These are phyloP conservation scores for Phytophthora ohioensis DNA, from an alignment of 352 stramenopile genomes.

Conservation along the genomic window DNA sequence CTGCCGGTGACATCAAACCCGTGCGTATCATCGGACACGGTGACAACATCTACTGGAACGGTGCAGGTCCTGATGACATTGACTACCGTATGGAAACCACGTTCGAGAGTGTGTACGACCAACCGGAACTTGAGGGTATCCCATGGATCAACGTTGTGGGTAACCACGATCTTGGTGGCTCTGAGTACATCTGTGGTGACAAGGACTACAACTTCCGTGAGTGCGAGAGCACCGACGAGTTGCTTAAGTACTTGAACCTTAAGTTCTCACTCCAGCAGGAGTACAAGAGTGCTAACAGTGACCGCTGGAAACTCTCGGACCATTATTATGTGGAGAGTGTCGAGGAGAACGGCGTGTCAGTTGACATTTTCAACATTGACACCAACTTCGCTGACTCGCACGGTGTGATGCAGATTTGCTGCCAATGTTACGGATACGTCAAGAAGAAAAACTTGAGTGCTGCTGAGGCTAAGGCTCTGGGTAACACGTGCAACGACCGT, in stretches of 20 bases:
- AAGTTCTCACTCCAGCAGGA: slow-evolving; percentile 84
- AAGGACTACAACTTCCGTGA: slow-evolving; percentile 89
- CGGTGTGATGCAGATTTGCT: slow-evolving; percentile 87
- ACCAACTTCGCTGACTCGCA: slow-evolving; percentile 89
- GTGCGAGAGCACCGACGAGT: slow-evolving; percentile 72
- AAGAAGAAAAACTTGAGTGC: slow-evolving; percentile 65
- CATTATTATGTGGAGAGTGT: slow-evolving; percentile 89
- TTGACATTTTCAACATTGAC: slow-evolving; percentile 91
- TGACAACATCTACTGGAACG: slow-evolving; percentile 93
- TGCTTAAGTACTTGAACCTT: slow-evolving; percentile 85
- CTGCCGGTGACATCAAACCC: slow-evolving; percentile 74
- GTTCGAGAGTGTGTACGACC: slow-evolving; percentile 89
- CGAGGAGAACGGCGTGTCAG: slow-evolving; percentile 80
- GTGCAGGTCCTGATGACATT: slow-evolving; percentile 77
- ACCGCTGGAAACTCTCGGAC: slow-evolving; percentile 84
- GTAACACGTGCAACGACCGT: slow-evolving; percentile 77
- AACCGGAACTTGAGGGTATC: slow-evolving; percentile 73
- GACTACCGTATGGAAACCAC: slow-evolving; percentile 86
- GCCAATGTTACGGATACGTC: slow-evolving; percentile 89
- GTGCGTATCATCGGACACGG: slow-evolving; percentile 80
- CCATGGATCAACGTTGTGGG: slow-evolving; percentile 89
- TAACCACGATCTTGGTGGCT: slow-evolving; percentile 90
- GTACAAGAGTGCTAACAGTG: slow-evolving; percentile 83
- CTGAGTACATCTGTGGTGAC: slow-evolving; percentile 86
- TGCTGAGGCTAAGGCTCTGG: slow-evolving; percentile 60